These are phyloP conservation scores for Phoma sp. DNA, from an alignment of 2,329 filamentous ascomycete species.

Conservation along the genomic window DNA sequence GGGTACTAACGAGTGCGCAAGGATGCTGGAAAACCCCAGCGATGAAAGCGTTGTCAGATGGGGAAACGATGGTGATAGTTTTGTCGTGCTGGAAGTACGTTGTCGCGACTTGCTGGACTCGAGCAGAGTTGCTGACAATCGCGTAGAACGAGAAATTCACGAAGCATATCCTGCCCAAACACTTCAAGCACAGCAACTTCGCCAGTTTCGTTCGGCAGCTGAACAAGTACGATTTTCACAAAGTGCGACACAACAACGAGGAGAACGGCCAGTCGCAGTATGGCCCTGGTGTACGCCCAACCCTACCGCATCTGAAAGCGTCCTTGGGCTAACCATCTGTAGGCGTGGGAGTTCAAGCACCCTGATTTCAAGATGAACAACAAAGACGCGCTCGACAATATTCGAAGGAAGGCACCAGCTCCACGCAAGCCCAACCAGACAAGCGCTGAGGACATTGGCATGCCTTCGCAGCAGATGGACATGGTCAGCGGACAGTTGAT, in stretches of 20 bases:
- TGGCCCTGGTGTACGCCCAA: conserved; percentile 69
- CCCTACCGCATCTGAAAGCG: neutral
- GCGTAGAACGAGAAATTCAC: conserved; percentile 95
- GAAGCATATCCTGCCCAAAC: conserved; percentile 93
- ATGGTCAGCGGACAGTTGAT: conserved; percentile 86
- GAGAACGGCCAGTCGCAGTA: conserved; percentile 83
- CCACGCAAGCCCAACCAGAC: conserved; percentile 71
- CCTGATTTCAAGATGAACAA: conserved; percentile 95
- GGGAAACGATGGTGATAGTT: conserved; percentile 93
- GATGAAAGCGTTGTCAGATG: conserved; percentile 93
- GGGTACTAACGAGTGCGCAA: conserved; percentile 51
- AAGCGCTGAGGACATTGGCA: conserved; percentile 70
- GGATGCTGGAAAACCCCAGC: conserved; percentile 94
- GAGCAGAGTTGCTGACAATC: conserved; percentile 21
- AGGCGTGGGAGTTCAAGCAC: conserved; percentile 97
- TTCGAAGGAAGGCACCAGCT: conserved; percentile 91
- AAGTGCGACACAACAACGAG: conserved; percentile 90
- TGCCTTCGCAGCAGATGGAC: conserved; percentile 85
- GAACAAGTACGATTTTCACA: conserved; percentile 99
- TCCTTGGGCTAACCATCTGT: conserved; percentile 23
- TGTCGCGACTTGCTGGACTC: conserved; percentile 2
- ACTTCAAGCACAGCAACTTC: conserved; percentile 99
- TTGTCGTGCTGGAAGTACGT: conserved; percentile 91
- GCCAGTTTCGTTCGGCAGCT: conserved; percentile 94
- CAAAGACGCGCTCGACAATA: conserved; percentile 96